Percentiles rank a stretch among this genome's conserved stretches.
Evolutionary conservation across 371 early-diverging fungal species (phyloP).

Genomic region (Syncephalastrum monosporum): DNA sequence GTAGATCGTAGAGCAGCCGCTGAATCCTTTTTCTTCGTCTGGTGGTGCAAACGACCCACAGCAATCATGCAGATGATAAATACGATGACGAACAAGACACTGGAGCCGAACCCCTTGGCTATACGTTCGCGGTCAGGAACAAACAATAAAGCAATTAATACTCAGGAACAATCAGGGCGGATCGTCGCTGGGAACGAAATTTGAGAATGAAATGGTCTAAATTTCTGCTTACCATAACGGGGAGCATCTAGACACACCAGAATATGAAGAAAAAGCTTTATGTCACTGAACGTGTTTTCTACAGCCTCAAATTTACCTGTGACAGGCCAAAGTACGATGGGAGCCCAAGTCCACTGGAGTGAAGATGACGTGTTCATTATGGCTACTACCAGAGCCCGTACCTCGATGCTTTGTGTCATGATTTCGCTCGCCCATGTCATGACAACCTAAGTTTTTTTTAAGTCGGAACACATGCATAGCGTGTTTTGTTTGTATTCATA

Average conservation of each 20-base stretch:
- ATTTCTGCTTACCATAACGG: constrained; percentile 24
- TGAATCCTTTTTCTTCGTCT: no score
- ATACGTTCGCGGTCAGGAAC: no score
- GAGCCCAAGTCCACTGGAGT: constrained; percentile 28
- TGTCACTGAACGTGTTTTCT: neutral
- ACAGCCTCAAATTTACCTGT: constrained; percentile 21
- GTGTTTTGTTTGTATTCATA: constrained; percentile 2
- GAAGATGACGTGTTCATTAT: constrained; percentile 39
- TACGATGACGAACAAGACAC: no score
- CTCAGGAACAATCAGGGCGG: no score
- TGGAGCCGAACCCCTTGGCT: no score
- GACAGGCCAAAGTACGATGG: constrained; percentile 45
- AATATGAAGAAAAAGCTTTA: neutral
- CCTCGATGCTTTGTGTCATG: constrained; percentile 24
- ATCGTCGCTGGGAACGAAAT: no score
- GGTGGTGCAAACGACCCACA: no score
- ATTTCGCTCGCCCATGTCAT: constrained; percentile 49
- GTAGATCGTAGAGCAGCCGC: no score
- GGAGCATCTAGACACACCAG: constrained; percentile 21
- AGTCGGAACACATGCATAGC: neutral
- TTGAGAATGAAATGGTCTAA: no score
- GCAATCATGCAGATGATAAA: no score
- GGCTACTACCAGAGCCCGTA: constrained; percentile 39
- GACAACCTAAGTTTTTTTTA: constrained; percentile 20
- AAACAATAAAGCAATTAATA: no score